phyloP scores from a whole-genome alignment of 352 stramenopile genomes.

The Saprolegnia diclina region DNA sequence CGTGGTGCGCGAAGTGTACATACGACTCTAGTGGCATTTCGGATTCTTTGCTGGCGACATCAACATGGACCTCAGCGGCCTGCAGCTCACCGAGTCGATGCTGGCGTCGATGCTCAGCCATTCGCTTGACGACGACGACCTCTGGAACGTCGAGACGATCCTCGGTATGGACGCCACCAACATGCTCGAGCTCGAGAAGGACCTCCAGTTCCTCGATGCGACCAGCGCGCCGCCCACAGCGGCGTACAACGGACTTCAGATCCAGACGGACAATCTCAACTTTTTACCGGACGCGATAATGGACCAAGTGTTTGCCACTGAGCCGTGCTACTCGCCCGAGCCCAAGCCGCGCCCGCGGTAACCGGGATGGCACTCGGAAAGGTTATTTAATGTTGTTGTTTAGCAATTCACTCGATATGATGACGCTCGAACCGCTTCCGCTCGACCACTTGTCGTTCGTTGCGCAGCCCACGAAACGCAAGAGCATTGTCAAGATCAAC shows the following conservation, averaged over 20 bases:
- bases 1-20: conserved; percentile 1
- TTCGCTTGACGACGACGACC: conserved; percentile 12
- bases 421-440: conserved; percentile 23
- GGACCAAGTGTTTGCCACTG: conserved; percentile 23
- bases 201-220: conserved; percentile 15
- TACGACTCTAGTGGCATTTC: background rate
- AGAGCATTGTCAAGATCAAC: conserved; percentile 2
- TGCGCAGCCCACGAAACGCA: conserved; percentile 17
- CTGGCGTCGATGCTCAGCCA: background rate
- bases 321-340: conserved; percentile 24
- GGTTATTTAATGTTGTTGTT: background rate
- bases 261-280: conserved; percentile 5
- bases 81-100: background rate
- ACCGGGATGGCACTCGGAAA: background rate
- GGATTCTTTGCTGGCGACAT: background rate
- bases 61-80: background rate
- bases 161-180: background rate
- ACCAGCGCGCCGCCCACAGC: background rate
- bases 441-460: conserved; percentile 16
- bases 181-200: conserved; percentile 18
- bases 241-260: background rate
- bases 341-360: conserved; percentile 8
- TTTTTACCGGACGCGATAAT: conserved; percentile 8
- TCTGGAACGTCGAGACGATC: conserved; percentile 24
- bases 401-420: conserved; percentile 24